Percentiles rank a stretch among this genome's conserved stretches.
Evolutionary conservation across 1,284 basidiomycete genomes (phyloP).

Genomic region (Ceratobasidium sp.): DNA sequence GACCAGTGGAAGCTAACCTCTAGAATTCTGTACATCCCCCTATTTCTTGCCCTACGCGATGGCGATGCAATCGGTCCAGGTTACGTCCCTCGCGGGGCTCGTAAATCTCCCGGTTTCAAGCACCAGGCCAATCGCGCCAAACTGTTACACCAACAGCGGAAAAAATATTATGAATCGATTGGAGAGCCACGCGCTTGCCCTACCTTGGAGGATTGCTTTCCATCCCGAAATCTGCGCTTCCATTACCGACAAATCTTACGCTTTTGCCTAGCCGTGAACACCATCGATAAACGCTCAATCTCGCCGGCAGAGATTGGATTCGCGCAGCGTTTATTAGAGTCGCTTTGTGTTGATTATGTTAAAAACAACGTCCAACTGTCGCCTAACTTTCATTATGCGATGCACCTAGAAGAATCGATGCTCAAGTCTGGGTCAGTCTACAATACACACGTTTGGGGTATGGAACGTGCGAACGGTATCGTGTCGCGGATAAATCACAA

Average conservation of each 20-base stretch:
- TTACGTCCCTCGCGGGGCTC: constrained; percentile 5
- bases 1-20: constrained; percentile 29
- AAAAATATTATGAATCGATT: constrained; percentile 9
- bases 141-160: constrained; percentile 6
- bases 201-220: not conserved
- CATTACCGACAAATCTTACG: constrained; percentile 24
- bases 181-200: constrained; percentile 8
- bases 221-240: constrained; percentile 13
- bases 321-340: constrained; percentile 1
- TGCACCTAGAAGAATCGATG: constrained; percentile 27
- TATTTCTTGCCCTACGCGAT: constrained; percentile 17
- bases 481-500: constrained; percentile 19
- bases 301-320: constrained; percentile 12
- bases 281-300: constrained; percentile 10
- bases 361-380: constrained; percentile 1
- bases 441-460: constrained; percentile 31
- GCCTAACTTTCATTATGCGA: constrained; percentile 27
- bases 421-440: constrained; percentile 26
- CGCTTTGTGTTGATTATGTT: not conserved
- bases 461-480: constrained; percentile 25
- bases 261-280: constrained; percentile 10
- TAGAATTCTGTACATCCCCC: not conserved
- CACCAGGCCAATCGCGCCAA: constrained; percentile 15
- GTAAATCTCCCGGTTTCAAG: not conserved
- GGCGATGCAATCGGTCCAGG: constrained; percentile 11